phyloP scores from a whole-genome alignment of 2,329 filamentous ascomycete genomes.

The Pyrenochaeta sp. region DNA sequence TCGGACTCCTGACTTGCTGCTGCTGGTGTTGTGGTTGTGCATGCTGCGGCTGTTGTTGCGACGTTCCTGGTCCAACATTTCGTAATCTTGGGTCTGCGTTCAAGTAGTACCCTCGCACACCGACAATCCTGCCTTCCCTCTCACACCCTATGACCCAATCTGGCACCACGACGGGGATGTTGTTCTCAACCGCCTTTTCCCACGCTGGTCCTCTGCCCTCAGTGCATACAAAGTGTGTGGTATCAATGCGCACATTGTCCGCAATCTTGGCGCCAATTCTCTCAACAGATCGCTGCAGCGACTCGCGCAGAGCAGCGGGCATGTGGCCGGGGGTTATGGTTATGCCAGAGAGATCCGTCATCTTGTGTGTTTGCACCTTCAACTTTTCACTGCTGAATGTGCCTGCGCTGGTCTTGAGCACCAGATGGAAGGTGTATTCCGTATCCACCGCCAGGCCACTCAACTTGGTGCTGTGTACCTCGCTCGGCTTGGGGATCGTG shows the following conservation, averaged over 20 bases:
- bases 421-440: constrained; percentile 93
- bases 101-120: constrained; percentile 94
- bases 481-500: constrained; percentile 85
- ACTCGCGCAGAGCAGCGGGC: constrained; percentile 75
- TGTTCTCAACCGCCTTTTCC: constrained; percentile 98
- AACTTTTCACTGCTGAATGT: constrained; percentile 86
- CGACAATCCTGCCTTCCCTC: constrained; percentile 87
- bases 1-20: constrained; percentile 37
- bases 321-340: constrained; percentile 92
- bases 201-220: constrained; percentile 88
- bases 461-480: constrained; percentile 96
- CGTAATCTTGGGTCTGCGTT: constrained; percentile 78
- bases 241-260: constrained; percentile 92
- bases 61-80: constrained; percentile 56
- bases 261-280: constrained; percentile 92
- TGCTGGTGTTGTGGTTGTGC: constrained; percentile 25
- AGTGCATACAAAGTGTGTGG: constrained; percentile 96
- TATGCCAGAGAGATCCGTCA: constrained; percentile 96
- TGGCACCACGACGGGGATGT: constrained; percentile 94
- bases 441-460: constrained; percentile 95
- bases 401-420: constrained; percentile 88
- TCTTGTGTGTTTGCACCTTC: constrained; percentile 91
- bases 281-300: constrained; percentile 77
- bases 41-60: constrained; percentile 35
- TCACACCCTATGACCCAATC: constrained; percentile 99